Conservation (phyloP, 1,284 basidiomycete species). For the Cryptococcus sp. region DNA sequence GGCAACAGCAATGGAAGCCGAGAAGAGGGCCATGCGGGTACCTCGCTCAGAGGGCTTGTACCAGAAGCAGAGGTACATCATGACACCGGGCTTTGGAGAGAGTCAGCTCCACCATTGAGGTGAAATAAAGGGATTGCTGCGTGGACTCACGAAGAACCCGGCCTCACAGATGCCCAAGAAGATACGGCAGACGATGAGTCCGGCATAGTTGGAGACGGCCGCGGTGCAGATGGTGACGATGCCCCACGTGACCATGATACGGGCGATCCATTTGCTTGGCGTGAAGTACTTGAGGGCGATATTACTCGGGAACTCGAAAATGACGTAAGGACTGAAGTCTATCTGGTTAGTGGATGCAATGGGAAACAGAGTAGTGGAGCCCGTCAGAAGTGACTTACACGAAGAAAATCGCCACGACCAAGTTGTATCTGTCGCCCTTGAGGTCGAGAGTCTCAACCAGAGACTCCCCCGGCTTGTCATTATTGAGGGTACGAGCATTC, state of each 20-base stretch:
- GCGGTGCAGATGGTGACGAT: conserved; percentile 53
- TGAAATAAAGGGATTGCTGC: too few relatives aligned
- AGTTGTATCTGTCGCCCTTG: conserved; percentile 25
- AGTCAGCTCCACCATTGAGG: background rate
- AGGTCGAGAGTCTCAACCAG: conserved; percentile 24
- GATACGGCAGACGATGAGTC: conserved; percentile 53
- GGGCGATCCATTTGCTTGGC: conserved; percentile 30
- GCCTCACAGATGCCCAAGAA: conserved; percentile 56
- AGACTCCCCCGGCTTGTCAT: conserved; percentile 27
- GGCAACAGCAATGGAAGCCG: conserved; percentile 28
- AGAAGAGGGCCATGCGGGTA: conserved; percentile 32
- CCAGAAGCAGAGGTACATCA: conserved; percentile 30
- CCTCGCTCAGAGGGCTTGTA: conserved; percentile 29
- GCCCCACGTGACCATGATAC: conserved; percentile 33
- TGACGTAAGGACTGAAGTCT: conserved; percentile 25
- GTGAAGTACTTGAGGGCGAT: conserved; percentile 30
- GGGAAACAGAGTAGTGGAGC: background rate
- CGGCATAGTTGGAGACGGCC: conserved; percentile 52
- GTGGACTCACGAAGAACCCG: conserved; percentile 51
- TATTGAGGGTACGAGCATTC: conserved; percentile 32
- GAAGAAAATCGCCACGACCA: conserved; percentile 33
- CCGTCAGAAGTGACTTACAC: conserved; percentile 12
- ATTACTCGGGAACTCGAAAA: conserved; percentile 31
- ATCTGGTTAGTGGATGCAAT: background rate
- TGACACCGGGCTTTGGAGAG: conserved; percentile 21